phyloP scores from a whole-genome alignment of 2,329 filamentous ascomycete genomes.

The Penicillium sp. region DNA sequence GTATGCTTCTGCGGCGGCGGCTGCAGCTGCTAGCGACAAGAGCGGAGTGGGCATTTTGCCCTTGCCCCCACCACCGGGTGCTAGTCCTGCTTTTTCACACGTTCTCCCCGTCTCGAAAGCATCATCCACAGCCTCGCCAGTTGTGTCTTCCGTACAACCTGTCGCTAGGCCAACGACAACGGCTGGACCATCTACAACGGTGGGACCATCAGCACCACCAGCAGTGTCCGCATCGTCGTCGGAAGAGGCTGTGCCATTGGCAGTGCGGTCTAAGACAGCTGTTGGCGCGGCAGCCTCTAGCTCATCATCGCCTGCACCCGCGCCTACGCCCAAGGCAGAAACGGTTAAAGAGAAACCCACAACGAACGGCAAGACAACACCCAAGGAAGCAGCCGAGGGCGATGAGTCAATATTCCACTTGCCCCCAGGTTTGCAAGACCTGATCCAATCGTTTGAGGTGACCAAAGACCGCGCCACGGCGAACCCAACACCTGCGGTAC shows the following conservation, averaged over 20 bases:
- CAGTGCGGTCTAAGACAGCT: constrained; percentile 59
- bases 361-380: constrained; percentile 57
- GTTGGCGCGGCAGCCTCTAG: constrained; percentile 43
- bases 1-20: constrained; percentile 94
- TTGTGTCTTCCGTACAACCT: constrained; percentile 57
- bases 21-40: constrained; percentile 88
- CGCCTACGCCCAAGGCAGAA: constrained; percentile 56
- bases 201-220: background rate
- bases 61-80: constrained; percentile 83
- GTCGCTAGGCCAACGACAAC: constrained; percentile 48
- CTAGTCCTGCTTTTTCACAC: constrained; percentile 57
- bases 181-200: constrained; percentile 32
- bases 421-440: constrained; percentile 83
- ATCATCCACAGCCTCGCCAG: constrained; percentile 65
- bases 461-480: constrained; percentile 73
- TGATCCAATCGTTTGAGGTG: constrained; percentile 88
- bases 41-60: constrained; percentile 89
- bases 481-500: constrained; percentile 67
- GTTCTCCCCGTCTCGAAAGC: constrained; percentile 58
- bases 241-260: constrained; percentile 44
- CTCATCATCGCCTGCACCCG: constrained; percentile 52
- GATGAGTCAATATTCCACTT: constrained; percentile 93
- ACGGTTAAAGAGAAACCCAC: constrained; percentile 47
- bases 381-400: constrained; percentile 57
- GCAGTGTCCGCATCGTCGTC: constrained; percentile 40